Evolutionary conservation across 2,329 filamentous ascomycete genomes (phyloP).

Genomic region (Chaetomium sp.): DNA sequence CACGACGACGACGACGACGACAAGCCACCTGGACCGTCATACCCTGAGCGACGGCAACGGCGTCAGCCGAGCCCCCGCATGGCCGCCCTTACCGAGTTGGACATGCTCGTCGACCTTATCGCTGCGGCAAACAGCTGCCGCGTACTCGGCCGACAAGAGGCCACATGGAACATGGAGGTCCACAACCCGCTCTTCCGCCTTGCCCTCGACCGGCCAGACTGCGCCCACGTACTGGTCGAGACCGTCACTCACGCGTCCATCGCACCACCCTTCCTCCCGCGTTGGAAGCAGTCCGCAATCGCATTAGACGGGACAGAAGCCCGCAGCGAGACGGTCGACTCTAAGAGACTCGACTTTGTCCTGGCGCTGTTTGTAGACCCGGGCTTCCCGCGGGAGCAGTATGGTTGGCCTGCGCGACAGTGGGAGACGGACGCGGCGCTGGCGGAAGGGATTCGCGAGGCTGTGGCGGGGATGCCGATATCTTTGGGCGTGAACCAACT

Average conservation of each 20-base stretch:
- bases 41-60: neutral
- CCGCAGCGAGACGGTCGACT: neutral
- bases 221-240: neutral
- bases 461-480: neutral
- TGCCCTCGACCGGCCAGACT: neutral
- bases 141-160: neutral
- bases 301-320: too few species aligned
- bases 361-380: neutral
- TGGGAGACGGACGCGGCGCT: neutral
- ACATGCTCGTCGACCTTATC: constrained; percentile 4
- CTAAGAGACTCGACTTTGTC: neutral
- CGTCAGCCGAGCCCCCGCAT: constrained; percentile 3
- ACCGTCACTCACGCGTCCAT: neutral
- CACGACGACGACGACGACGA: neutral
- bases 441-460: neutral
- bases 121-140: neutral
- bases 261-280: neutral
- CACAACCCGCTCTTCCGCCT: neutral
- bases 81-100: constrained; percentile 2
- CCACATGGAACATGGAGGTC: neutral
- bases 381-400: neutral
- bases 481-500: neutral
- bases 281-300: neutral
- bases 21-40: neutral
- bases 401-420: constrained; percentile 1